Evolutionary conservation across 2,329 filamentous ascomycete genomes (phyloP), one percentile per base, ranked within the genome.

Genomic region (Ceratocystis huliohia): DNA sequence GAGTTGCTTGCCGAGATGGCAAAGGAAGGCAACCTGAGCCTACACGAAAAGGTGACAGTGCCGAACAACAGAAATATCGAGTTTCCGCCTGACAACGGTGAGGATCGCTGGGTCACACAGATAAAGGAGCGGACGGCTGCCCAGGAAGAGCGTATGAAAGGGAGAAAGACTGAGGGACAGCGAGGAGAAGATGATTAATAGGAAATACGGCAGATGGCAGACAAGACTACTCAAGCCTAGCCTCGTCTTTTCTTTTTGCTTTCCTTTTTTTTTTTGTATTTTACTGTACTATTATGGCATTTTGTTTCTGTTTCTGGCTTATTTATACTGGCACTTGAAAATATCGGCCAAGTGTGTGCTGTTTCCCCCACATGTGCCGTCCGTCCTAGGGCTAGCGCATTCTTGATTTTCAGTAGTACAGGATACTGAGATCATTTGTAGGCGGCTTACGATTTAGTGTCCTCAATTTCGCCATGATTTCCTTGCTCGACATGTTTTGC

Each of bases 391-490:
- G 48, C 48, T 22, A 25, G n/a, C 20, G 48, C 8, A 22, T 10
- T 41, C 48, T 57, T 37, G 17, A 37, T 45, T 57, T 65, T 72
- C 73, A 84, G 65, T 78, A 76, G 71, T 84, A 83, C 59, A 85
- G 75, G 5, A 85, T 76, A 0, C 79, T 79, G 69, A 84, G 69
- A 68, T 84, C 84, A 4, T 79, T 80, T 68, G 77, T 76, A 5
- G 80, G 78, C 28, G 79, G 75, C 1, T 78, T 57, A 25, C 30
- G 53, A 33, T 57, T 79, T 41, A 86, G 76, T 45, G 77, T 80
- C 74, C 84, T 85, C 61, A 94, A 75, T 73, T 82, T 84, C 46
- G 84, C 84, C 76, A 90, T 80, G 17, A 92, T 85, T 72, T 88
- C 85, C 67, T 79, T 80, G 72, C 92, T 87, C 5, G 83, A 84